These are phyloP conservation scores for Mycena capillaripes DNA, from an alignment of 768 basidiomycete species.

Conservation along the genomic window DNA sequence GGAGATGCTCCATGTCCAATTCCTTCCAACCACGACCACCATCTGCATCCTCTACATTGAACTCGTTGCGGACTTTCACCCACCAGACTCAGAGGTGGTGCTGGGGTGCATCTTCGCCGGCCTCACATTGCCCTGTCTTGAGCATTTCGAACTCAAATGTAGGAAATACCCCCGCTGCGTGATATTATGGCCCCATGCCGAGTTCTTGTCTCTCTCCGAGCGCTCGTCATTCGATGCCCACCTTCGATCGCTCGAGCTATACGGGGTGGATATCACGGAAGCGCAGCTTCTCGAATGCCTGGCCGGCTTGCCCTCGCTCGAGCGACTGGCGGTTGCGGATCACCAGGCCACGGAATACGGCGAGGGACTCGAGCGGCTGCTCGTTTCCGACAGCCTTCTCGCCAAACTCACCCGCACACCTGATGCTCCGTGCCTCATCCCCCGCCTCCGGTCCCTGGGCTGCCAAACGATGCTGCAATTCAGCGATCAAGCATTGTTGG, in stretches of 20 bases:
- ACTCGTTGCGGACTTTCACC: not conserved
- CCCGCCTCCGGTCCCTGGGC: not conserved
- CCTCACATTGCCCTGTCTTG: not conserved
- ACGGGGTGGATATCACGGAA: not conserved
- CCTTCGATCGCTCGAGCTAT: not conserved
- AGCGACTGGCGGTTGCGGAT: conserved; percentile 5
- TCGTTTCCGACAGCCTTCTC: conserved; percentile 11
- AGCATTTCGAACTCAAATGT: not conserved
- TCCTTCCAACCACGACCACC: not conserved
- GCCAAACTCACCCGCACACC: not conserved
- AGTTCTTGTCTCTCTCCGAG: conserved; percentile 2
- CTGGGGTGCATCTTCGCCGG: not conserved
- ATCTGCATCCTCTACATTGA: not conserved
- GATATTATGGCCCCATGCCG: not conserved
- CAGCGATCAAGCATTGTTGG: not conserved
- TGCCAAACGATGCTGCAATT: not conserved
- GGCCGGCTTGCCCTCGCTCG: not conserved
- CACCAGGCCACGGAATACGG: not conserved
- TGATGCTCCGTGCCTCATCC: not conserved
- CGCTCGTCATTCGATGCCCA: conserved; percentile 1
- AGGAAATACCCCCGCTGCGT: not conserved
- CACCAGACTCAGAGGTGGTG: not conserved
- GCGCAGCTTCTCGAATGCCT: conserved; percentile 9
- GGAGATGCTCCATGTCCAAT: not conserved
- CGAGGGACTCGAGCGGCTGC: not conserved